Conservation (phyloP, 2,329 filamentous ascomycete genomes). For the Hymenoscyphus linearis region DNA sequence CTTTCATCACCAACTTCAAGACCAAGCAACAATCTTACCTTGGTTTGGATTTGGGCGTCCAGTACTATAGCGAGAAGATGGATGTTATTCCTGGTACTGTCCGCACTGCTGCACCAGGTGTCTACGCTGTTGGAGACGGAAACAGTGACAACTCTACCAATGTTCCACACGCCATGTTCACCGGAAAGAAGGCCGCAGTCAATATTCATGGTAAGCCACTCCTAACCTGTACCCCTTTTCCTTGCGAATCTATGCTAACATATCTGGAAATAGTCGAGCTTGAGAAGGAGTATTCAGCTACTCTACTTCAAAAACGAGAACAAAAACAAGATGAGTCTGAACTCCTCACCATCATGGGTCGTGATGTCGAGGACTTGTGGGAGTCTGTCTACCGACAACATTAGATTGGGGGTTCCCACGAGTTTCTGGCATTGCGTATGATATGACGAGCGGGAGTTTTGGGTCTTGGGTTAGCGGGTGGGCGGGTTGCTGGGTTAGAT, state of each 20-base stretch:
- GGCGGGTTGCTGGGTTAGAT: no score
- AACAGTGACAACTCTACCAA: conserved; percentile 57
- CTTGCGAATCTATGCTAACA: background rate
- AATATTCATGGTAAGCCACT: conserved; percentile 47
- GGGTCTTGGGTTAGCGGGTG: background rate
- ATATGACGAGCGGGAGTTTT: background rate
- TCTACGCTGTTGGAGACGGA: conserved; percentile 55
- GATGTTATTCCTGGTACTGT: conserved; percentile 7
- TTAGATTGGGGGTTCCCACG: background rate
- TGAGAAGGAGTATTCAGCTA: conserved; percentile 11
- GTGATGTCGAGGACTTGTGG: conserved; percentile 14
- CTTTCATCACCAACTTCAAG: conserved; percentile 47
- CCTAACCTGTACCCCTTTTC: background rate
- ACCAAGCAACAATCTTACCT: conserved; percentile 44
- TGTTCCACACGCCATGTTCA: conserved; percentile 55
- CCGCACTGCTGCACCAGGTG: conserved; percentile 45
- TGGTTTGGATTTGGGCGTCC: conserved; percentile 39
- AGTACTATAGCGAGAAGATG: conserved; percentile 10
- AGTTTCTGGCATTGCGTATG: background rate
- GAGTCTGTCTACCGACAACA: background rate
- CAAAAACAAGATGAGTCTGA: conserved; percentile 4
- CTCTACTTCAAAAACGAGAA: conserved; percentile 3
- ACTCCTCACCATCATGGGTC: conserved; percentile 8
- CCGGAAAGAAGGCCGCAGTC: conserved; percentile 53
- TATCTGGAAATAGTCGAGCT: conserved; percentile 10